phyloP scores from a whole-genome alignment of 2,329 filamentous ascomycete genomes.

The Cladophialophora psammophila region DNA sequence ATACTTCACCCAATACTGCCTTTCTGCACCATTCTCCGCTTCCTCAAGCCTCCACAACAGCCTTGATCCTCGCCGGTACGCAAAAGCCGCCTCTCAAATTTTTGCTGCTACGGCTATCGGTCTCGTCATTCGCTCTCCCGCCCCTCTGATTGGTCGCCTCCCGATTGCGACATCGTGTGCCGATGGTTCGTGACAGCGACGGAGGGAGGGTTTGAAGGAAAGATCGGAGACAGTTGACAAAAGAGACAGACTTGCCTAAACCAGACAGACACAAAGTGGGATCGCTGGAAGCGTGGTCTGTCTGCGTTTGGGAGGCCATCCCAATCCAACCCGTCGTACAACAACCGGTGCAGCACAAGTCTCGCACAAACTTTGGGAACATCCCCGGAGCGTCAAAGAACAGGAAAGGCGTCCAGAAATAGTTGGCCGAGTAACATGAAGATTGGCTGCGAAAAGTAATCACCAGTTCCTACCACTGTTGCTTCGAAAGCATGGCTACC shows the following conservation, averaged over 20 bases:
- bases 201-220: neutral
- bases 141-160: conserved; percentile 30
- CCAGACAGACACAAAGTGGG: neutral
- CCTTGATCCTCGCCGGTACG: conserved; percentile 11
- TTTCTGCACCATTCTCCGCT: conserved; percentile 19
- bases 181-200: conserved; percentile 22
- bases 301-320: conserved; percentile 1
- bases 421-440: neutral
- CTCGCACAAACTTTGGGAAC: neutral
- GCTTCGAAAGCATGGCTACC: neutral
- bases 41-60: conserved; percentile 22
- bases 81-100: conserved; percentile 29
- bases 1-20: conserved; percentile 24
- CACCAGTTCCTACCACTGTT: neutral
- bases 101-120: conserved; percentile 30
- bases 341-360: neutral
- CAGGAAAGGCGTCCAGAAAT: neutral
- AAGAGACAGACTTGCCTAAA: neutral
- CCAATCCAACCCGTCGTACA: neutral
- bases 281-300: neutral
- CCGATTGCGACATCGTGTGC: conserved; percentile 36
- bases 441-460: neutral
- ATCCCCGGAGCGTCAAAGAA: neutral
- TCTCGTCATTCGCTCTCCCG: conserved; percentile 33
- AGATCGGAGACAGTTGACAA: conserved; percentile 9